Evolutionary conservation across 2,329 filamentous ascomycete species (phyloP).

Genomic region (Blumeria hordei): DNA sequence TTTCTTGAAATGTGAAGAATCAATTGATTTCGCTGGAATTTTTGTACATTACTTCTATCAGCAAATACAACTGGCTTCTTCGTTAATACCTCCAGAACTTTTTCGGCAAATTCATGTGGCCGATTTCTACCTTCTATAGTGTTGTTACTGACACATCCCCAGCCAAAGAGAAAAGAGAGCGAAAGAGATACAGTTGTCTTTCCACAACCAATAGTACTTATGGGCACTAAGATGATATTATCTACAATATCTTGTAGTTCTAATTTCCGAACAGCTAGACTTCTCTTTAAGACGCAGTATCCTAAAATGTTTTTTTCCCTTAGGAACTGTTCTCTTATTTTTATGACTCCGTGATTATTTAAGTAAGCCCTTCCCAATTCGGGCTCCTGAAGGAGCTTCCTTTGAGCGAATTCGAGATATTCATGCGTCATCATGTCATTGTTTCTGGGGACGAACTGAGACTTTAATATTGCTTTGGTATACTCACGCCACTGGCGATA

Average conservation of each 20-base stretch:
- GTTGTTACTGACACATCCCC: slow-evolving; percentile 92
- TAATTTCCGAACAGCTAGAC: slow-evolving; percentile 28
- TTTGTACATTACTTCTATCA: slow-evolving; percentile 84
- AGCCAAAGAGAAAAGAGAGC: slow-evolving; percentile 59
- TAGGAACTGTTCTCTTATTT: slow-evolving; percentile 70
- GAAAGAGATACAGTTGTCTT: slow-evolving; percentile 84
- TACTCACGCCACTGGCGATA: slow-evolving; percentile 97
- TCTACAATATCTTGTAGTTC: slow-evolving; percentile 29
- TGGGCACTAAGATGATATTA: slow-evolving; percentile 64
- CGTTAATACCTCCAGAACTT: slow-evolving; percentile 39
- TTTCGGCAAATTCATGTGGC: slow-evolving; percentile 52
- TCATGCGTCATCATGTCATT: slow-evolving; percentile 84
- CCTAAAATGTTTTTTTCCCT: slow-evolving; percentile 64
- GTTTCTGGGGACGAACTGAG: slow-evolving; percentile 46
- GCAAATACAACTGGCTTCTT: slow-evolving; percentile 54
- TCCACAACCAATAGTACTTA: slow-evolving; percentile 85
- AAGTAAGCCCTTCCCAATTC: slow-evolving; percentile 48
- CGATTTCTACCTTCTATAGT: slow-evolving; percentile 67
- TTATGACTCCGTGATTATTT: slow-evolving; percentile 84
- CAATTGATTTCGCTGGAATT: slow-evolving; percentile 68
- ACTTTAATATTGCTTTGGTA: slow-evolving; percentile 60
- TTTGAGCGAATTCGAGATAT: slow-evolving; percentile 62
- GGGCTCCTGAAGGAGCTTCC: slow-evolving; percentile 44
- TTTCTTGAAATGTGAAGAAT: slow-evolving; percentile 49
- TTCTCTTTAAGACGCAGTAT: slow-evolving; percentile 61